Evolutionary conservation across 176 grass and related monocot genomes (phyloP), one percentile per base, ranked within the genome.

Genomic region (Avena sativa): DNA sequence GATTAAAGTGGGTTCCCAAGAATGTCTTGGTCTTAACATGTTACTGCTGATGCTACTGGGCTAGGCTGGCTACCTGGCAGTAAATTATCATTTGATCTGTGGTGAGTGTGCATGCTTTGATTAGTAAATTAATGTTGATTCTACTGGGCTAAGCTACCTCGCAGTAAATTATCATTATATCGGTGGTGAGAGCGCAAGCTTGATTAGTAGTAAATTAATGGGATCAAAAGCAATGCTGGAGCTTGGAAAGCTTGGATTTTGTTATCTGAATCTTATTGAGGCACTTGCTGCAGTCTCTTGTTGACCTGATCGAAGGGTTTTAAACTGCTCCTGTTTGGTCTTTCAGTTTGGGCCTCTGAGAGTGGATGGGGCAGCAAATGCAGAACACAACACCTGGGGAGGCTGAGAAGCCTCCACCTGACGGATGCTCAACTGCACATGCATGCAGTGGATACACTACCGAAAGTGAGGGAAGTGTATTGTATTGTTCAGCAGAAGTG

Each of bases 1-100:
- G 76, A 71, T 12, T 84, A 75, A 76, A 68, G 57, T 52, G 81
- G 68, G 34, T 85, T 91, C 89, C 59, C 81, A 5, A 88, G 85
- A 88, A 91, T 91, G 85, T 81, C 84, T 16, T 66, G 63, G 38
- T 43, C 38, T 1, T 7, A 43, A 43, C 38, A 6, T 7, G 38
- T 6, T 40, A 40, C 36, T 59, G 47, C 71, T 78, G 79, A 86
- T 23, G 84, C 84, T 64, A 17, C 55, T 34, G 7, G 14, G 44
- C 17, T 8, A 17, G 6, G 28, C 28, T 67, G 6, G 28, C 28
- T 6, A 43, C 38, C 38, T 43, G 38, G 0, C 40, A 43, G 40
- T 43, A 43, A 43, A 43, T 43, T 43, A 43, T 0, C 40, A 43
- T 43, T 43, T 0, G 40, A 43, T 43, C 40, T 0, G 40, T 43